Percentiles rank a stretch among this genome's conserved stretches.
Conservation (phyloP, 768 basidiomycete genomes). For the Suillus luteus region DNA sequence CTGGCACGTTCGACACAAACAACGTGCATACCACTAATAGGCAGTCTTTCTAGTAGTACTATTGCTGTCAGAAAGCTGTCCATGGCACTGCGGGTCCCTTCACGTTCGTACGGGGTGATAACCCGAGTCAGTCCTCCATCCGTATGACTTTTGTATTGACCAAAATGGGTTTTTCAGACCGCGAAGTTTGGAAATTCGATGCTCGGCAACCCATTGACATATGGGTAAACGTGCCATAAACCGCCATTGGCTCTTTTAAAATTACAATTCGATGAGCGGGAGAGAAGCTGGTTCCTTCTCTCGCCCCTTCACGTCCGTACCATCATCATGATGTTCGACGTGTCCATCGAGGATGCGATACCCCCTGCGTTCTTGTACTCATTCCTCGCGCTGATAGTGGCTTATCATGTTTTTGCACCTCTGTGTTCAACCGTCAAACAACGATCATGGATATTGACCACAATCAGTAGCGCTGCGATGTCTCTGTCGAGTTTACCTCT, state of each 20-base stretch:
- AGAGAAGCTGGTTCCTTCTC: background rate
- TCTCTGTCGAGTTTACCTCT: conserved; percentile 43
- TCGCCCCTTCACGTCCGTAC: background rate
- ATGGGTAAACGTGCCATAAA: conserved; percentile 7
- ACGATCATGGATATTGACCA: conserved; percentile 50
- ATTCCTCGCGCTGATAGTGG: conserved; percentile 17
- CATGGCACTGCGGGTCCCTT: background rate
- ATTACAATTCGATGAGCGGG: background rate
- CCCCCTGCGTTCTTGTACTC: conserved; percentile 26
- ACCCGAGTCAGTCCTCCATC: background rate
- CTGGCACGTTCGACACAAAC: background rate
- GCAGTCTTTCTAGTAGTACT: background rate
- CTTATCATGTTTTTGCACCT: conserved; percentile 35
- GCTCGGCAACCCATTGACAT: background rate
- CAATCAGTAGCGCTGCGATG: conserved; percentile 43
- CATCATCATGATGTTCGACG: background rate
- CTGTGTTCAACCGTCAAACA: conserved; percentile 41
- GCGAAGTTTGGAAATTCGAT: background rate
- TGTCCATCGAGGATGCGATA: conserved; percentile 3
- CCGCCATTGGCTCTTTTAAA: conserved; percentile 3
- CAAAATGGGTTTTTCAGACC: background rate
- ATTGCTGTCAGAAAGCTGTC: background rate
- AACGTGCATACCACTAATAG: background rate
- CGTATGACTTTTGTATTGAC: background rate
- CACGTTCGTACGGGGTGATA: background rate